Evolutionary conservation across 1,284 basidiomycete genomes (phyloP).

Genomic region (Rhodotorula sp.): DNA sequence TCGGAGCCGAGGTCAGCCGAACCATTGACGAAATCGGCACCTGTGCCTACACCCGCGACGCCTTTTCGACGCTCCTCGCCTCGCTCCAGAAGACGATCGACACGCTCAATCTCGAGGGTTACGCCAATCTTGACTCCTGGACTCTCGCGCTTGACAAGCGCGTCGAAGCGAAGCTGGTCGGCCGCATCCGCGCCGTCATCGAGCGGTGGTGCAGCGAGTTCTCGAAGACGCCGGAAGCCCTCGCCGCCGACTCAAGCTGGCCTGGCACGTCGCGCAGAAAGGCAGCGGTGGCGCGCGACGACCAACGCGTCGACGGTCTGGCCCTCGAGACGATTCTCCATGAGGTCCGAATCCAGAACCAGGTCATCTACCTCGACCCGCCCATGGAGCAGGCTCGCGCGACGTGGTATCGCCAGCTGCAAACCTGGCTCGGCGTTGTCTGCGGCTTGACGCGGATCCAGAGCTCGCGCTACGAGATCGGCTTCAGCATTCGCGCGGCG

Average conservation of each 20-base stretch:
- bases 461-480: slow-evolving; percentile 93
- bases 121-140: slow-evolving; percentile 97
- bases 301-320: slow-evolving; percentile 62
- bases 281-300: slow-evolving; percentile 29
- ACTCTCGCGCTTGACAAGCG: slow-evolving; percentile 81
- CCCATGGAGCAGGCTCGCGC: slow-evolving; percentile 91
- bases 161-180: slow-evolving; percentile 78
- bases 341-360: slow-evolving; percentile 95
- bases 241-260: too few species aligned
- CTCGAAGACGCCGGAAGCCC: slow-evolving; percentile 44
- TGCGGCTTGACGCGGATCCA: slow-evolving; percentile 84
- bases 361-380: slow-evolving; percentile 97
- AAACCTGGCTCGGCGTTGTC: slow-evolving; percentile 86
- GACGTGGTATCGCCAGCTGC: slow-evolving; percentile 86
- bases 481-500: slow-evolving; percentile 73
- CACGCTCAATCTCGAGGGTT: slow-evolving; percentile 89
- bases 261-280: not conserved
- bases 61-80: slow-evolving; percentile 72
- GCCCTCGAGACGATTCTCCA: slow-evolving; percentile 79
- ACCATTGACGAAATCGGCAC: slow-evolving; percentile 81
- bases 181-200: slow-evolving; percentile 73
- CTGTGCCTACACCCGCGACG: slow-evolving; percentile 78
- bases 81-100: slow-evolving; percentile 93
- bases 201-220: slow-evolving; percentile 87
- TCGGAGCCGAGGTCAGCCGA: slow-evolving; percentile 79